phyloP scores from a whole-genome alignment of 345 rosid species.

The Eucalyptus erythrocorys region DNA sequence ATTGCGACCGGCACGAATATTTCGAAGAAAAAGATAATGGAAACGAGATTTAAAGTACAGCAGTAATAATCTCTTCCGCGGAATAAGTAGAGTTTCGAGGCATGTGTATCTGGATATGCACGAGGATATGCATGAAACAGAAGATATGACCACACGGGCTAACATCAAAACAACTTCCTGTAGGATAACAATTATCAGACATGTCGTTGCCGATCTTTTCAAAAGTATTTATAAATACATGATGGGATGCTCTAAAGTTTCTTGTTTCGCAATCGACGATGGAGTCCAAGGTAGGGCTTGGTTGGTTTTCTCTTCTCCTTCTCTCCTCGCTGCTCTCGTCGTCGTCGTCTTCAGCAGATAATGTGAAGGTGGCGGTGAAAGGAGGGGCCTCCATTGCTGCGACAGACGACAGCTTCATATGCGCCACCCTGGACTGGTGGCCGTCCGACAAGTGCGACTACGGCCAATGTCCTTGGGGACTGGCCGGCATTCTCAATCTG shows the following conservation, averaged over 20 bases:
- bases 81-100: background rate
- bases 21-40: background rate
- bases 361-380: slow-evolving; percentile 14
- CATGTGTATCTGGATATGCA: background rate
- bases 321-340: background rate
- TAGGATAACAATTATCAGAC: background rate
- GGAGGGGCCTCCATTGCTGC: slow-evolving; percentile 21
- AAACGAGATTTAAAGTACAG: background rate
- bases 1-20: background rate
- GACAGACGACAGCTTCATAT: slow-evolving; percentile 39
- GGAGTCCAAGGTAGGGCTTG: background rate
- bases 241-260: background rate
- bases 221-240: background rate
- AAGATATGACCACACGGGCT: background rate
- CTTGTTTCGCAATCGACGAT: background rate
- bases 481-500: slow-evolving; percentile 39
- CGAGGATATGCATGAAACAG: background rate
- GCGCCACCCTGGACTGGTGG: slow-evolving; percentile 75
- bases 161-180: background rate
- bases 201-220: background rate
- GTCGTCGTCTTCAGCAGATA: background rate
- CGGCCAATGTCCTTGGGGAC: slow-evolving; percentile 51
- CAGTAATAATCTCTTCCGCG: background rate
- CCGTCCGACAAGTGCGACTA: slow-evolving; percentile 46
- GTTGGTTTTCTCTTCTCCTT: background rate